Percentiles rank a stretch among this genome's conserved stretches.
Evolutionary conservation across 129 eudicot species (phyloP).

Genomic region (Sambucus nigra): DNA sequence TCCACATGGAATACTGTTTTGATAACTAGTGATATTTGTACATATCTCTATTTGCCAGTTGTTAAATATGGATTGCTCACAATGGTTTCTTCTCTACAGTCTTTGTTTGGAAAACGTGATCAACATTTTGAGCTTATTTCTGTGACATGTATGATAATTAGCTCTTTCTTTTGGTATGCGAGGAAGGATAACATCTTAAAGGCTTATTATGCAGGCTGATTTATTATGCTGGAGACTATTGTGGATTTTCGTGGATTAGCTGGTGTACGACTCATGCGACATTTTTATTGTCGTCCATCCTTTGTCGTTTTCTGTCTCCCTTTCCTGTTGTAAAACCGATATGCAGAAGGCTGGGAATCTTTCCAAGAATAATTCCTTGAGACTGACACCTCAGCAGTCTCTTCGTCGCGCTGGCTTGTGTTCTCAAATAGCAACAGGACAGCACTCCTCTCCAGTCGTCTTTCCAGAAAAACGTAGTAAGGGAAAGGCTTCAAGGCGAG

Average conservation of each 20-base stretch:
- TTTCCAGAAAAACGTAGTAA: constrained; percentile 89
- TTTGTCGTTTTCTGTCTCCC: constrained; percentile 7
- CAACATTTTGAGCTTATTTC: constrained; percentile 2
- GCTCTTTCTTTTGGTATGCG: neutral
- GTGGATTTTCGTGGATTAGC: constrained; percentile 26
- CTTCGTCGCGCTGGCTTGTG: constrained; percentile 75
- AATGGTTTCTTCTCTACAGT: neutral
- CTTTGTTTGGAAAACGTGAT: neutral
- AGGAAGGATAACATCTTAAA: neutral
- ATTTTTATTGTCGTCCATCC: constrained; percentile 20
- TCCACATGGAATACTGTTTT: neutral
- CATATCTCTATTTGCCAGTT: neutral
- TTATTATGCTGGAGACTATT: constrained; percentile 21
- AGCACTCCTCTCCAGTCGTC: constrained; percentile 83
- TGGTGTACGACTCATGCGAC: constrained; percentile 17
- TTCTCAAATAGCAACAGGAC: constrained; percentile 77
- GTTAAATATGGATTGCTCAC: neutral
- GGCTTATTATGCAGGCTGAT: constrained; percentile 18
- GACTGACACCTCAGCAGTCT: constrained; percentile 68
- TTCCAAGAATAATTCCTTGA: constrained; percentile 60
- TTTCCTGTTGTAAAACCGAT: constrained; percentile 20
- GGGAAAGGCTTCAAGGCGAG: constrained; percentile 43
- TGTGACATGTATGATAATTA: neutral
- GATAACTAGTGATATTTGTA: neutral
- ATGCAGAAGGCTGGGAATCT: constrained; percentile 84